Evolutionary conservation across 768 basidiomycete species (phyloP).

Genomic region (Coprinellus aureogranulatus): DNA sequence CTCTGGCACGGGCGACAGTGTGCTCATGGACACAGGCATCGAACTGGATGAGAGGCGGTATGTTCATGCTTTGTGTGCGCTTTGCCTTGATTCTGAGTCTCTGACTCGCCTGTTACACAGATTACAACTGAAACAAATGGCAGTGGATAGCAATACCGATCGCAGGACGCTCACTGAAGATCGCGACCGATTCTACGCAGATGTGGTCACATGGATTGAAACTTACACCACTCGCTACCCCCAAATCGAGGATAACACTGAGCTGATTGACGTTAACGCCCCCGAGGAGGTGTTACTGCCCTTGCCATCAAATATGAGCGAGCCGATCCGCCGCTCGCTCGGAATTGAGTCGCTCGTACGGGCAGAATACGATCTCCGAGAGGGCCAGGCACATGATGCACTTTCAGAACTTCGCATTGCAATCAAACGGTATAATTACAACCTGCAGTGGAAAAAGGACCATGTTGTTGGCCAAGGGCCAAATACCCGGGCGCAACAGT

Average conservation of each 20-base stretch:
- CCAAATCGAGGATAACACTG: background rate
- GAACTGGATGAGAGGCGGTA: background rate
- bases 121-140: background rate
- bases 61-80: background rate
- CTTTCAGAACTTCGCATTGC: slow-evolving; percentile 19
- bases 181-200: background rate
- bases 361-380: slow-evolving; percentile 19
- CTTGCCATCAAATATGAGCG: slow-evolving; percentile 17
- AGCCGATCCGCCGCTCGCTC: background rate
- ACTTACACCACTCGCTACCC: background rate
- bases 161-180: background rate
- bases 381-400: slow-evolving; percentile 27
- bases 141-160: background rate
- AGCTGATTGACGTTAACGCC: background rate
- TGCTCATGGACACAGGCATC: background rate
- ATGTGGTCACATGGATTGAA: background rate
- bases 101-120: background rate
- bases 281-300: background rate
- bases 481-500: slow-evolving; percentile 20
- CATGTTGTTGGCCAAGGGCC: slow-evolving; percentile 21
- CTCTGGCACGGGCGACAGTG: background rate
- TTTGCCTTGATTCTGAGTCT: too few relatives aligned
- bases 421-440: slow-evolving; percentile 20
- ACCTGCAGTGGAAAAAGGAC: slow-evolving; percentile 18
- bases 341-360: slow-evolving; percentile 7